Percentiles rank a stretch among this genome's conserved stretches.
Evolutionary conservation across 2,329 filamentous ascomycete genomes (phyloP).

Genomic region (Exophiala aquamarina): DNA sequence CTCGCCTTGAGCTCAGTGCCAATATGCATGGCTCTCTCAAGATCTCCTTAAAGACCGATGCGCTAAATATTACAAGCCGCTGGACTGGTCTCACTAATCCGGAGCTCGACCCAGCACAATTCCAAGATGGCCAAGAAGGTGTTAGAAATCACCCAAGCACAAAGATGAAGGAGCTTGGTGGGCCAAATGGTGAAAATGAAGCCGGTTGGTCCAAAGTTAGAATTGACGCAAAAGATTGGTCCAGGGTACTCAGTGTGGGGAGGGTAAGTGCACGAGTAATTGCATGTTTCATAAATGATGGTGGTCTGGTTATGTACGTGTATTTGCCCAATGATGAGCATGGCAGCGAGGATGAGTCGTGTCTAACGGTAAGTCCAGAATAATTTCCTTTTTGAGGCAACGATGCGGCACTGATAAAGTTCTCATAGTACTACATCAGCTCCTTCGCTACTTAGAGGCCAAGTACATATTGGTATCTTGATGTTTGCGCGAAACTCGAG

Average conservation of each 20-base stretch:
- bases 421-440: constrained; percentile 46
- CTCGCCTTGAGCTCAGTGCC: constrained; percentile 76
- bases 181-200: constrained; percentile 64
- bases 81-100: constrained; percentile 89
- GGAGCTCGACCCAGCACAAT: constrained; percentile 74
- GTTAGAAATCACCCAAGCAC: constrained; percentile 81
- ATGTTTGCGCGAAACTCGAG: too few species aligned
- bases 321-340: constrained; percentile 42
- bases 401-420: too few species aligned
- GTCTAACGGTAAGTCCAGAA: constrained; percentile 42
- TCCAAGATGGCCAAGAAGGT: constrained; percentile 63
- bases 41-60: constrained; percentile 77
- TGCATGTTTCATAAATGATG: constrained; percentile 64
- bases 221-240: constrained; percentile 94
- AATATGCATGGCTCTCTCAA: constrained; percentile 92
- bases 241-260: constrained; percentile 87
- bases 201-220: constrained; percentile 85
- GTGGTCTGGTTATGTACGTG: constrained; percentile 46
- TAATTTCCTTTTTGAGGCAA: neutral
- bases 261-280: constrained; percentile 87
- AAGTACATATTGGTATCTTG: too few species aligned
- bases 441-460: constrained; percentile 33
- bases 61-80: constrained; percentile 77
- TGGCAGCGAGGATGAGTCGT: constrained; percentile 43
- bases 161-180: constrained; percentile 63